These are phyloP conservation scores for Metarhizium guizhouense DNA, from an alignment of 2,329 filamentous ascomycete species.

Conservation along the genomic window DNA sequence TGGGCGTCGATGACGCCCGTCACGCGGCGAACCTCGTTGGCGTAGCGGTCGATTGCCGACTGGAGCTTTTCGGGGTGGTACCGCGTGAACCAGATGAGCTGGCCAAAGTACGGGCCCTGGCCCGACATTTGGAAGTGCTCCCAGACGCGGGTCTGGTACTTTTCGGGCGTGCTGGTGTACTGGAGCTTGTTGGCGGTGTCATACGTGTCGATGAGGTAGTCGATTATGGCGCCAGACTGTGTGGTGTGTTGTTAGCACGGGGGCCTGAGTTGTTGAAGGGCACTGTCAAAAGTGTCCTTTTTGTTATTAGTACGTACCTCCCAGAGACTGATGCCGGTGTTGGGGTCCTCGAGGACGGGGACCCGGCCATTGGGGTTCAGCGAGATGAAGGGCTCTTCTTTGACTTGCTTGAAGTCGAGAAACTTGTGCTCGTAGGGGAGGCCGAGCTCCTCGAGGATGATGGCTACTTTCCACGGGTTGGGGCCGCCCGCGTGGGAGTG, in stretches of 20 bases:
- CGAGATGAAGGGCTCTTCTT: constrained; percentile 14
- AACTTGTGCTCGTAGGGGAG: constrained; percentile 12
- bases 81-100: constrained; percentile 13
- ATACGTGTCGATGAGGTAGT: constrained; percentile 16
- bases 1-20: constrained; percentile 17
- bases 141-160: constrained; percentile 10
- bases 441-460: constrained; percentile 16
- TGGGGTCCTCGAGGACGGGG: constrained; percentile 14
- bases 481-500: constrained; percentile 5
- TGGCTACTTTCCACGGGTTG: constrained; percentile 13
- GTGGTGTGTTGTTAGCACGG: background rate
- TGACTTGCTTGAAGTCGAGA: constrained; percentile 12
- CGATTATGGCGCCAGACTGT: constrained; percentile 15
- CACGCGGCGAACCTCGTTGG: constrained; percentile 19
- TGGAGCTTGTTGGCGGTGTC: constrained; percentile 10
- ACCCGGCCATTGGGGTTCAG: constrained; percentile 15
- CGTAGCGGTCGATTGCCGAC: constrained; percentile 19
- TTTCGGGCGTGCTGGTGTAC: constrained; percentile 8
- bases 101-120: constrained; percentile 23
- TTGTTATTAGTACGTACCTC: constrained; percentile 8
- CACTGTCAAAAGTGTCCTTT: background rate
- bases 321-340: constrained; percentile 12
- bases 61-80: constrained; percentile 15
- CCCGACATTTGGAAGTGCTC: constrained; percentile 14
- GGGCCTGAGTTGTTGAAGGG: background rate